Evolutionary conservation across 768 basidiomycete genomes (phyloP).

Genomic region (Auricularia cornea): DNA sequence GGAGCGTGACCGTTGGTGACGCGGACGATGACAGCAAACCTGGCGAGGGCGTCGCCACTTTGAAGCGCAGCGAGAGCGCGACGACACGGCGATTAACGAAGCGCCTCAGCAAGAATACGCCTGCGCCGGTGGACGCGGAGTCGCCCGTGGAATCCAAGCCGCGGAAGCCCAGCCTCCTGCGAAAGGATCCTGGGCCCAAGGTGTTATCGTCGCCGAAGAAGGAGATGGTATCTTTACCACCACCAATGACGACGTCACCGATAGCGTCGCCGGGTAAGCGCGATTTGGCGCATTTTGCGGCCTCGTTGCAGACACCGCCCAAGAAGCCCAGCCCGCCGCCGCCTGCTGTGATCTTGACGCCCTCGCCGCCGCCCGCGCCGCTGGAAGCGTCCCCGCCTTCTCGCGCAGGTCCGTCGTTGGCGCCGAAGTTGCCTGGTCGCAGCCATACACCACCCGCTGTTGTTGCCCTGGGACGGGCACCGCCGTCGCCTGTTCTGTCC

Average conservation of each 20-base stretch:
- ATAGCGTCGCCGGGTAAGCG: background rate
- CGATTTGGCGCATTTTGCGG: background rate
- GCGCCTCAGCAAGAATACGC: background rate
- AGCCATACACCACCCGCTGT: no score
- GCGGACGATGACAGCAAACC: background rate
- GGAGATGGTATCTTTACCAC: background rate
- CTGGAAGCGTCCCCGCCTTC: background rate
- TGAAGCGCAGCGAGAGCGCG: background rate
- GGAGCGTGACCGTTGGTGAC: background rate
- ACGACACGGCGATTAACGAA: background rate
- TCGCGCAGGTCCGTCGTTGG: background rate
- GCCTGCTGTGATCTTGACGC: background rate
- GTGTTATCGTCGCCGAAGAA: background rate
- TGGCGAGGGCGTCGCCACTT: background rate
- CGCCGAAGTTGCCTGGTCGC: background rate
- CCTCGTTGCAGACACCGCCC: background rate
- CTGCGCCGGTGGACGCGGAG: background rate
- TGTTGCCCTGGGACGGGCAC: no score
- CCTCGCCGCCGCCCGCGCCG: background rate
- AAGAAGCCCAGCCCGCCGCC: background rate
- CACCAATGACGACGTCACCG: background rate
- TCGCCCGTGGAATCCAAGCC: background rate
- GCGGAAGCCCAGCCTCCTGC: background rate
- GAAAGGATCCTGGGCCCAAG: background rate
- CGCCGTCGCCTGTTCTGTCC: background rate